These are phyloP conservation scores for Gastrodia elata DNA, from an alignment of 106 monocot genomes.

Conservation along the genomic window DNA sequence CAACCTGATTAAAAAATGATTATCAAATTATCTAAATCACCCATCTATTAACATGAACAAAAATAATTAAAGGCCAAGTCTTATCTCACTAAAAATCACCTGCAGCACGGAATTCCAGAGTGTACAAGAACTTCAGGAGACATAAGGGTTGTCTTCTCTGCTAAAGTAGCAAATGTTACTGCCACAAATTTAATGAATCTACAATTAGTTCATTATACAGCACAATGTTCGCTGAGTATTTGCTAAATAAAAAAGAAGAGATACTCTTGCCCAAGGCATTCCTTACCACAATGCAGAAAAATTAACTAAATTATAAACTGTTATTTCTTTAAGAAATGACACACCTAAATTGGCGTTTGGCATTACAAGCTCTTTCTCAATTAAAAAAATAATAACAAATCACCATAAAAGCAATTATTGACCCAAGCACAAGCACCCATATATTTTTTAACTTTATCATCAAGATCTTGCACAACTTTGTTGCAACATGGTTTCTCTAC, in stretches of 20 bases:
- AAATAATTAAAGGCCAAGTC: slow-evolving; percentile 4
- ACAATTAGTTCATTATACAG: slow-evolving; percentile 1
- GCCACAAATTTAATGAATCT: slow-evolving; percentile 16
- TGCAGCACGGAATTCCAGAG: slow-evolving; percentile 96
- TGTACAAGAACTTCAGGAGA: slow-evolving; percentile 85
- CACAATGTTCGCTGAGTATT: not conserved
- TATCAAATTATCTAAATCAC: slow-evolving; percentile 3
- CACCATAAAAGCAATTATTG: too few species aligned
- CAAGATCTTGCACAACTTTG: too few species aligned
- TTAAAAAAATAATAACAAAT: too few species aligned
- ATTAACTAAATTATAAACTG: not conserved
- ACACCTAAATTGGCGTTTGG: not conserved
- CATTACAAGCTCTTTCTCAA: too few species aligned
- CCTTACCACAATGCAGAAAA: not conserved
- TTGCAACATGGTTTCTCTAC: too few species aligned
- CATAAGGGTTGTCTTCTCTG: slow-evolving; percentile 92
- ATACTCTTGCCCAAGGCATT: not conserved
- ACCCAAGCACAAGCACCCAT: too few species aligned
- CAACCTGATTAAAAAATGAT: slow-evolving; percentile 40
- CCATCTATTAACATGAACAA: not conserved
- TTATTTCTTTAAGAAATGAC: not conserved
- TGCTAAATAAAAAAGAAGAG: not conserved
- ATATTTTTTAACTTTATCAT: too few species aligned
- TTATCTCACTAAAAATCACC: slow-evolving; percentile 29
- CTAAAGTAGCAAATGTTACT: slow-evolving; percentile 80